Percentiles rank a stretch among this genome's conserved stretches.
Conservation (phyloP, 106 monocot species). For the Dendrobium huoshanense region DNA sequence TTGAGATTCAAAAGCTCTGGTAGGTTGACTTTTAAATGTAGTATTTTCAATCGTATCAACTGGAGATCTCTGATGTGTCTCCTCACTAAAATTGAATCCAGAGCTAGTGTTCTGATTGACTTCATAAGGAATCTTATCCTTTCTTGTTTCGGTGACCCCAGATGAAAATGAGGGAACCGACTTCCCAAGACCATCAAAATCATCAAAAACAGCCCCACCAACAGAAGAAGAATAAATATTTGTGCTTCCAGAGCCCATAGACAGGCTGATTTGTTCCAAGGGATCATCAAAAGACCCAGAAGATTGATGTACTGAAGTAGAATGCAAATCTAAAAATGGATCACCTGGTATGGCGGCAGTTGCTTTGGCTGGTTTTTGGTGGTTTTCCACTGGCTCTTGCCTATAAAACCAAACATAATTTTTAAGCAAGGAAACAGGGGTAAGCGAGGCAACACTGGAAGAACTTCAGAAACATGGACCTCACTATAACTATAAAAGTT, state of each 20-base stretch:
- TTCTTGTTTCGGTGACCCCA: conserved; percentile 23
- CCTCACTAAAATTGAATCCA: conserved; percentile 16
- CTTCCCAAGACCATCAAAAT: conserved; percentile 49
- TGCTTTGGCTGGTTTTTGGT: conserved; percentile 35
- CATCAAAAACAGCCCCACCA: conserved; percentile 39
- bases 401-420: conserved; percentile 29
- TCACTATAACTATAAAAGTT: neutral
- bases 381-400: conserved; percentile 30
- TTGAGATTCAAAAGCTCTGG: conserved; percentile 25
- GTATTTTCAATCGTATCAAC: conserved; percentile 32
- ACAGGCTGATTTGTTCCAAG: conserved; percentile 32
- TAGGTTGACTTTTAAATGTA: conserved; percentile 18
- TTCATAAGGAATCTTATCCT: conserved; percentile 15
- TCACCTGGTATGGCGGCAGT: conserved; percentile 25
- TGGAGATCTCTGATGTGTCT: conserved; percentile 18
- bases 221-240: conserved; percentile 25
- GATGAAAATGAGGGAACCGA: conserved; percentile 38
- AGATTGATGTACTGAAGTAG: conserved; percentile 34
- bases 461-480: neutral
- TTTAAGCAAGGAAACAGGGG: conserved; percentile 1
- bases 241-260: conserved; percentile 26
- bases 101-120: conserved; percentile 18
- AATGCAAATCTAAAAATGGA: conserved; percentile 69
- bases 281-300: conserved; percentile 44
- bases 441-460: neutral